phyloP scores from a whole-genome alignment of 768 basidiomycete species.

The Mycena venus region DNA sequence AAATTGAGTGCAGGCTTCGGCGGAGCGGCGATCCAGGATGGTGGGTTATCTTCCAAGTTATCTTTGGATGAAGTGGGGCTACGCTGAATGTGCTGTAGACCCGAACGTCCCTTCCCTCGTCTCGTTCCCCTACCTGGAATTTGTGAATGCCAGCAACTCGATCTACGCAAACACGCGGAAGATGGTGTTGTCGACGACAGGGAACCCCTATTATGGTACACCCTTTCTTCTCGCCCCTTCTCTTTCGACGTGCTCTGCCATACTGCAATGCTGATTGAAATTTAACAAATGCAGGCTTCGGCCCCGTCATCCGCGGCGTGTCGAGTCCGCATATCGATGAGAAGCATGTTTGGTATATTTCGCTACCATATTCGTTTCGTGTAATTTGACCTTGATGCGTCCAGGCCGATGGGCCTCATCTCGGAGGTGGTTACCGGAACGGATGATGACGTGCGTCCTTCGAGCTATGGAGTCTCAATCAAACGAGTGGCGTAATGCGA shows the following conservation, averaged over 20 bases:
- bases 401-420: constrained; percentile 36
- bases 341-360: constrained; percentile 34
- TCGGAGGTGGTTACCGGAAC: constrained; percentile 28
- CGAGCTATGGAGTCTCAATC: neutral
- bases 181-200: constrained; percentile 22
- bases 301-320: constrained; percentile 30
- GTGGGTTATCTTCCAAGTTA: neutral
- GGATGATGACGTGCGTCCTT: constrained; percentile 15
- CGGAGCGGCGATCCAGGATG: constrained; percentile 29
- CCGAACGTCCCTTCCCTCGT: constrained; percentile 31
- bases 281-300: constrained; percentile 21
- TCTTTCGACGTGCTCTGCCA: too few relatives aligned
- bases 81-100: too few relatives aligned
- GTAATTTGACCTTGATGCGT: too few relatives aligned
- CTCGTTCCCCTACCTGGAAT: constrained; percentile 33
- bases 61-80: too few relatives aligned
- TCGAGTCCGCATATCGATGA: constrained; percentile 33
- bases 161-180: constrained; percentile 32
- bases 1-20: constrained; percentile 31
- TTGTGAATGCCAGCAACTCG: constrained; percentile 25
- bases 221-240: too few relatives aligned
- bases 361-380: too few relatives aligned
- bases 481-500: neutral
- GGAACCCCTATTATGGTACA: constrained; percentile 31
- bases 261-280: too few relatives aligned